Evolutionary conservation across 1,284 basidiomycete species (phyloP), one percentile per base, ranked within the genome.

Genomic region (Xerocomus nothofagi): DNA sequence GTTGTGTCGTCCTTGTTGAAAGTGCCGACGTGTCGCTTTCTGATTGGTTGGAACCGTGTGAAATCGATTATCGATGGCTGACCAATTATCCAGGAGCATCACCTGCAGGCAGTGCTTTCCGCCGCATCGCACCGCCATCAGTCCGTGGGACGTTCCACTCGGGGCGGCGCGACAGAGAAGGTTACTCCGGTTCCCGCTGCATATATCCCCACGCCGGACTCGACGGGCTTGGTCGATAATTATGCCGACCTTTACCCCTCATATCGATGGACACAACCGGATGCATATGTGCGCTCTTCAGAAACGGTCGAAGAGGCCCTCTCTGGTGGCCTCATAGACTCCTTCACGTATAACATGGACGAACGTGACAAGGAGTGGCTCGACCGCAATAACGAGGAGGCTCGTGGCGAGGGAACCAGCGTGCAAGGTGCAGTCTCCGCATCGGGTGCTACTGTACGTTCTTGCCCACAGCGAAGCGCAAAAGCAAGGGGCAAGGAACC

Each of bases 341-440:
- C 83, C 1, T 91, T 87, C 65, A 82, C 85, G 5, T 98, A 99
- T 68, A 91, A 86, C 60, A 90, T 98, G 87, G 97, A 99, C 64
- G 97, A 99, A 68, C 88, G 92, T 32, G 97, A 99, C 72, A 84
- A 89, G 59, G 88, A 90, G 50, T 99, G 96, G 95, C 80, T 99
- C 32, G 86, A 90, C 55, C 88, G 85, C 68, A 93, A 93, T 67
- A 98, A 98, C 61, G 87, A 90, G 59, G 84, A 90, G 57, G 89
- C 90, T 2, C 82, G 90, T 41, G 90, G 92, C 17, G 92, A 93
- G 65, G 88, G 92, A 14, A 86, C 88, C 2, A 86, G 87, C 52
- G 78, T 81, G 0, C 84, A 90, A 59, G 84, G 86, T n/a, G 80
- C 82, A 5, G 60, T 85, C 45, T 80, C 82, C 17, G 60, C 73